A percentile compares a stretch with the other conserved stretches of the same genome.
phyloP scores from a whole-genome alignment of 257 asterid species.

The Cinchona pubescens region DNA sequence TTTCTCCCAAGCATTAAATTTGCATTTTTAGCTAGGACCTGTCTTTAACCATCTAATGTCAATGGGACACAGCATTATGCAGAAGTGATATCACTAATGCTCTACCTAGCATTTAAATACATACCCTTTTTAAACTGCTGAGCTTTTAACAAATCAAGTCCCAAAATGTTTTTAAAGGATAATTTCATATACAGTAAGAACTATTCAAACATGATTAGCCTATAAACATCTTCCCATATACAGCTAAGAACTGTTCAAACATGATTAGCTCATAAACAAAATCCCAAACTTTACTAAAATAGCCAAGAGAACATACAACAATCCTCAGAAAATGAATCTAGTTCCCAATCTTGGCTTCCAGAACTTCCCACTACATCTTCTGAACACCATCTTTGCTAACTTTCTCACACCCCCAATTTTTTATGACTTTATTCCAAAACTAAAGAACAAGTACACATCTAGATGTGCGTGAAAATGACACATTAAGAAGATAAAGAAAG shows the following conservation, averaged over 20 bases:
- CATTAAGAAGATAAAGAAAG: constrained; percentile 6
- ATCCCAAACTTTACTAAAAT: neutral
- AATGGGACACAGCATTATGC: neutral
- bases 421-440: constrained; percentile 95
- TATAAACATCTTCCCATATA: too few species aligned
- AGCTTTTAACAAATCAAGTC: neutral
- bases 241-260: constrained; percentile 73
- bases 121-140: neutral
- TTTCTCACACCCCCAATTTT: constrained; percentile 93
- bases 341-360: constrained; percentile 97
- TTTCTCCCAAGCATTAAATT: neutral
- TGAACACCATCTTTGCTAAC: constrained; percentile 98
- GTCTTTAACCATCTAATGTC: too few species aligned
- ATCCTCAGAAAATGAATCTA: constrained; percentile 99
- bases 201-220: too few species aligned
- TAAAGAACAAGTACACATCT: constrained; percentile 84
- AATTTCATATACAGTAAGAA: neutral
- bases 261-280: constrained; percentile 16
- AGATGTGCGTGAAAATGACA: constrained; percentile 28
- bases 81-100: neutral
- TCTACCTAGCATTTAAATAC: too few species aligned
- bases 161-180: neutral
- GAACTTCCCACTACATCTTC: constrained; percentile 98
- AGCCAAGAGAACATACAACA: constrained; percentile 50
- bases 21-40: too few species aligned